These are phyloP conservation scores for Phyllosticta citribraziliensis DNA, from an alignment of 2,329 filamentous ascomycete species.

Conservation along the genomic window DNA sequence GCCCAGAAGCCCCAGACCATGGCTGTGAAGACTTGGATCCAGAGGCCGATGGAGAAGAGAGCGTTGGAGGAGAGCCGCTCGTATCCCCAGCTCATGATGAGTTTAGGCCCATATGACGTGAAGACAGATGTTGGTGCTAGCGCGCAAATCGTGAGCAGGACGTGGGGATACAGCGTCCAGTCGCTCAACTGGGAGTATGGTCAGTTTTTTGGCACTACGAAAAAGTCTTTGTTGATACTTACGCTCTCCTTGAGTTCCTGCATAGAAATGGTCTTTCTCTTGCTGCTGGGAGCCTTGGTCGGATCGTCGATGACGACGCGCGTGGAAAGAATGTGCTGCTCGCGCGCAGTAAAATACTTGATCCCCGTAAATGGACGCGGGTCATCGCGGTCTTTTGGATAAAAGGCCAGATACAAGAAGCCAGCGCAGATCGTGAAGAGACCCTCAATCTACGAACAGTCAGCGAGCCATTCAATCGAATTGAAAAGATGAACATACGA, in stretches of 20 bases:
- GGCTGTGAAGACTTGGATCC: slow-evolving; percentile 16
- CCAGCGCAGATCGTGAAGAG: slow-evolving; percentile 25
- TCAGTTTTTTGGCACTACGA: background rate
- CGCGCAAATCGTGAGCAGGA: slow-evolving; percentile 23
- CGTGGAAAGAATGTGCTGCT: slow-evolving; percentile 20
- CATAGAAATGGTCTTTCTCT: slow-evolving; percentile 21
- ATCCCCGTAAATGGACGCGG: slow-evolving; percentile 16
- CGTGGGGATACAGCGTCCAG: slow-evolving; percentile 24
- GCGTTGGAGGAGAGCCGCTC: slow-evolving; percentile 21
- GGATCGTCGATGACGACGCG: slow-evolving; percentile 22
- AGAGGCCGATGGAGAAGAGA: slow-evolving; percentile 23
- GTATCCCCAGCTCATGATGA: slow-evolving; percentile 21
- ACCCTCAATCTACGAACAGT: slow-evolving; percentile 18
- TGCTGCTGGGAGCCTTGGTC: slow-evolving; percentile 16
- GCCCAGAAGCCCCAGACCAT: slow-evolving; percentile 11
- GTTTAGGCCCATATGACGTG: slow-evolving; percentile 23
- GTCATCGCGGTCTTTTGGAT: slow-evolving; percentile 20
- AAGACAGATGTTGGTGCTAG: slow-evolving; percentile 23
- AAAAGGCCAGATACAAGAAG: slow-evolving; percentile 23
- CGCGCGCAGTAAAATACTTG: slow-evolving; percentile 20
- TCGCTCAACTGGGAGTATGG: slow-evolving; percentile 10
- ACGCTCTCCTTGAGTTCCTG: slow-evolving; percentile 21
- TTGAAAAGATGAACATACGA: slow-evolving; percentile 14
- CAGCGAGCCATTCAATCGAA: slow-evolving; percentile 16
- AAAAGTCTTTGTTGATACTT: background rate